Base-by-base conservation (phyloP, 1,139 yeast genomes). In the Debaryomyces fabryi region DNA sequence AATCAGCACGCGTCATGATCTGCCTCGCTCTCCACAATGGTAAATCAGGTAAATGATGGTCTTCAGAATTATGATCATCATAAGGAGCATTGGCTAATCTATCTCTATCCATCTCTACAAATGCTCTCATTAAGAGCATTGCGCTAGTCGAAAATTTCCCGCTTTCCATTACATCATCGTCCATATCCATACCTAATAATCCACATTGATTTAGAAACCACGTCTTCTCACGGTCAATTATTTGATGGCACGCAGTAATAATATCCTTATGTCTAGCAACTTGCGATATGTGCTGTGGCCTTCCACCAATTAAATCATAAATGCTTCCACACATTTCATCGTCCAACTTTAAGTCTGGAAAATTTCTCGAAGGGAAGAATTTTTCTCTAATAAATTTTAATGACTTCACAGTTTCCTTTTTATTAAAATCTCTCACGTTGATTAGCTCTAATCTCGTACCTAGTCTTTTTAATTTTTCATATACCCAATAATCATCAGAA, bases 131-230 rank as follows among this genome's bases (percentile, higher is more conserved):
- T 46, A 88, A 70, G 18, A 85, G 69, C 92, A 88, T 87, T 9
- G 96, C 93, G 40, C 89, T 78, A 2, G 85, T 72, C 5, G 91
- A 76, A 59, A 88, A 88, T 63, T 88, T 88, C 6, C 96, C 96
- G 53, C 82, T 78, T 53, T 87, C 95, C 88, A 88, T 86, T 5
- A 88, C 96, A 67, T 88, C 96, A 59, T 88, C 96, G 63, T 88
- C 96, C 96, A 88, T 88, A 21, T 75, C 82, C 56, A 76, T 76
- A 1, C 96, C 96, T 7, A 88, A 65, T 13, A 88, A 70, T 0
- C 91, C 95, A 67, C 96, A 88, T 58, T 88, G 91, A 59, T 88
- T 88, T 50, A 88, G 71, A 55, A 88, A 86, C 96, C 96, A 88
- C 0, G 92, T 86, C 62, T 87, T 87, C 56, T 88, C 96, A 15